Conservation (phyloP, 495 filamentous ascomycete species). For the Hypoxylon rickii region DNA sequence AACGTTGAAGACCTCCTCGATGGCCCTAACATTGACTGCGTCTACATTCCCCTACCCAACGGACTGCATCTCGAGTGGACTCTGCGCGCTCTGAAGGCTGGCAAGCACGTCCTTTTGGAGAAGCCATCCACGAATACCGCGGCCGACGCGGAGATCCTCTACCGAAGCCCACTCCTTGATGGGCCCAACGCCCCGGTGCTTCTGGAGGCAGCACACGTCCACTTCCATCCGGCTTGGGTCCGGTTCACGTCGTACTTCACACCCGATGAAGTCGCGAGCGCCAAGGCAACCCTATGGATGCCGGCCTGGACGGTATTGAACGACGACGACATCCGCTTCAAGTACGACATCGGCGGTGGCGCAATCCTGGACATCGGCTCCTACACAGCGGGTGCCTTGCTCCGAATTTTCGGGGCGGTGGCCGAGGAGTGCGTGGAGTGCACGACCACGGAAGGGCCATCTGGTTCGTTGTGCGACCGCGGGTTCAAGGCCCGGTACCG, state of each 20-base stretch:
- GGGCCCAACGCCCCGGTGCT: slow-evolving; percentile 46
- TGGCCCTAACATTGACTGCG: slow-evolving; percentile 53
- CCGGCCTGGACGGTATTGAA: slow-evolving; percentile 32
- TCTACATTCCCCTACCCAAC: slow-evolving; percentile 60
- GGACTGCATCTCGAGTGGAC: slow-evolving; percentile 60
- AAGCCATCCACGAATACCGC: slow-evolving; percentile 60
- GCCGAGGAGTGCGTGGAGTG: slow-evolving; percentile 45
- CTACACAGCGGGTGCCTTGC: slow-evolving; percentile 52
- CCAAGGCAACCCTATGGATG: slow-evolving; percentile 34
- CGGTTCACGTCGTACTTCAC: slow-evolving; percentile 52
- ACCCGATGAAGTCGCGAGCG: slow-evolving; percentile 44
- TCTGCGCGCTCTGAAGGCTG: slow-evolving; percentile 52
- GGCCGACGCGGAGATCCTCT: slow-evolving; percentile 51
- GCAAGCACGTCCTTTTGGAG: slow-evolving; percentile 64
- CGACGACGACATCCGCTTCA: slow-evolving; percentile 60
- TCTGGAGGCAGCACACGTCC: slow-evolving; percentile 63
- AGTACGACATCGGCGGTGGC: slow-evolving; percentile 61
- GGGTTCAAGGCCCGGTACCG: slow-evolving; percentile 46
- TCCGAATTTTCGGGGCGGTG: slow-evolving; percentile 47
- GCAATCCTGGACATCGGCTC: slow-evolving; percentile 61
- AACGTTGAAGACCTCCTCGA: slow-evolving; percentile 51
- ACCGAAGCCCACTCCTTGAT: slow-evolving; percentile 46
- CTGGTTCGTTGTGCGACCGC: slow-evolving; percentile 45
- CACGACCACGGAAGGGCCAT: slow-evolving; percentile 35
- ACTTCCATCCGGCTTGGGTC: slow-evolving; percentile 61